A percentile compares a stretch with the other conserved stretches of the same genome.
Conservation (phyloP, 257 asterid genomes). For the Echium plantagineum region DNA sequence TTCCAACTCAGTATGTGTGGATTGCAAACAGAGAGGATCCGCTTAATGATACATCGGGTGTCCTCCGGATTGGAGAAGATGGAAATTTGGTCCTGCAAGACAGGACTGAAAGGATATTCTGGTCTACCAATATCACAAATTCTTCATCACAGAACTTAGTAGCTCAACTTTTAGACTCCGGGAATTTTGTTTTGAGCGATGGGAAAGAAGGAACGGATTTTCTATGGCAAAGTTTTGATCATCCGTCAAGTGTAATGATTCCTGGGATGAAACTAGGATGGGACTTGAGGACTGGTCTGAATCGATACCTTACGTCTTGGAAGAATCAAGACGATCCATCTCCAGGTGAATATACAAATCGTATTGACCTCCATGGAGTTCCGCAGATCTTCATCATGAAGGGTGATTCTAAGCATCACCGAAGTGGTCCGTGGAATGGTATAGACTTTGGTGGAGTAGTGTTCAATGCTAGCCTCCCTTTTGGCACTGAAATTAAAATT, state of each 20-base stretch:
- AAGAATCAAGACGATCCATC: conserved; percentile 13
- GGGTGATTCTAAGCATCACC: neutral
- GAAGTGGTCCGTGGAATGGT: conserved; percentile 12
- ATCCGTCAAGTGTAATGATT: conserved; percentile 9
- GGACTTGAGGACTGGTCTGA: conserved; percentile 5
- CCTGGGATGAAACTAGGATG: conserved; percentile 17
- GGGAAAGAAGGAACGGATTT: no score
- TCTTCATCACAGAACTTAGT: neutral
- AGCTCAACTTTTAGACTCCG: conserved; percentile 5
- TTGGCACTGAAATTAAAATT: no score
- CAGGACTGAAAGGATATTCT: neutral
- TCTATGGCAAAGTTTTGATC: no score
- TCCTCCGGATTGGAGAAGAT: neutral
- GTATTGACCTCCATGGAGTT: conserved; percentile 6
- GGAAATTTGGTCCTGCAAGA: conserved; percentile 2
- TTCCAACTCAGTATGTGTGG: neutral
- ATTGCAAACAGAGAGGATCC: conserved; percentile 7
- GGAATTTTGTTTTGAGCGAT: no score
- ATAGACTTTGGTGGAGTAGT: conserved; percentile 28
- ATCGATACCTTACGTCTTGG: conserved; percentile 12
- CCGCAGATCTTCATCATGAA: conserved; percentile 4
- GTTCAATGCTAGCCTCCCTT: no score
- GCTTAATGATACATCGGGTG: conserved; percentile 3
- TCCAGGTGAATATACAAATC: conserved; percentile 6
- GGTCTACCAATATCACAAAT: neutral